Percentiles rank a stretch among this genome's conserved stretches.
Conservation (phyloP, 345 rosid species). For the Physaria fendleri region DNA sequence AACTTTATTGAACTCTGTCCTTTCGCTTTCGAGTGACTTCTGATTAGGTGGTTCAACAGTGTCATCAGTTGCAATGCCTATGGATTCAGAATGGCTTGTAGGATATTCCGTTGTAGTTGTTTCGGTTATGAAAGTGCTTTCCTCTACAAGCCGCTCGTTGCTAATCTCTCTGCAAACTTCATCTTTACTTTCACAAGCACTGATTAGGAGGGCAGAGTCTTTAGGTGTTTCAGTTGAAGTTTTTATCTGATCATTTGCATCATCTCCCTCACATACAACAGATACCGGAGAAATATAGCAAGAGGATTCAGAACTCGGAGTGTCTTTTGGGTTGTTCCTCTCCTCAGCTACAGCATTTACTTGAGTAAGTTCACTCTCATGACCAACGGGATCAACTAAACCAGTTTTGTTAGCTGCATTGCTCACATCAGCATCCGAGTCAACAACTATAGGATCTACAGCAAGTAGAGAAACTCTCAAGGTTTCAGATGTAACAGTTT, state of each 20-base stretch:
- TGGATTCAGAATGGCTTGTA: constrained; percentile 15
- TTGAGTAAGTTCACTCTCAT: constrained; percentile 16
- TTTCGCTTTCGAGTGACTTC: constrained; percentile 23
- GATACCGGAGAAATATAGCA: constrained; percentile 6
- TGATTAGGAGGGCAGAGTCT: background rate
- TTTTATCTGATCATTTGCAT: background rate
- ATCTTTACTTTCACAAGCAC: constrained; percentile 19
- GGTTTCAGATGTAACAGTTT: constrained; percentile 14
- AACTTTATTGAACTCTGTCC: constrained; percentile 27
- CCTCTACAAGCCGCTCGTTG: constrained; percentile 16
- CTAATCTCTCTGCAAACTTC: constrained; percentile 12
- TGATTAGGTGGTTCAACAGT: constrained; percentile 5
- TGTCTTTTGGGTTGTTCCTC: constrained; percentile 1
- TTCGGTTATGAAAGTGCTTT: constrained; percentile 1
- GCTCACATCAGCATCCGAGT: constrained; percentile 10
- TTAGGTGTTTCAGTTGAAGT: constrained; percentile 2
- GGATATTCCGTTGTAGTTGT: constrained; percentile 17
- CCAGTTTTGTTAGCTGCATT: constrained; percentile 15
- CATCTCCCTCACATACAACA: constrained; percentile 16
- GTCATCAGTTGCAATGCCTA: constrained; percentile 10
- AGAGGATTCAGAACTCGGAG: constrained; percentile 19
- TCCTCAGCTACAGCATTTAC: constrained; percentile 17
- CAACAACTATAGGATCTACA: constrained; percentile 18
- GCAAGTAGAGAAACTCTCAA: constrained; percentile 15
- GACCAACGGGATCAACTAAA: constrained; percentile 17